These are phyloP conservation scores for Russula sp. DNA, from an alignment of 768 basidiomycete species.

Conservation along the genomic window DNA sequence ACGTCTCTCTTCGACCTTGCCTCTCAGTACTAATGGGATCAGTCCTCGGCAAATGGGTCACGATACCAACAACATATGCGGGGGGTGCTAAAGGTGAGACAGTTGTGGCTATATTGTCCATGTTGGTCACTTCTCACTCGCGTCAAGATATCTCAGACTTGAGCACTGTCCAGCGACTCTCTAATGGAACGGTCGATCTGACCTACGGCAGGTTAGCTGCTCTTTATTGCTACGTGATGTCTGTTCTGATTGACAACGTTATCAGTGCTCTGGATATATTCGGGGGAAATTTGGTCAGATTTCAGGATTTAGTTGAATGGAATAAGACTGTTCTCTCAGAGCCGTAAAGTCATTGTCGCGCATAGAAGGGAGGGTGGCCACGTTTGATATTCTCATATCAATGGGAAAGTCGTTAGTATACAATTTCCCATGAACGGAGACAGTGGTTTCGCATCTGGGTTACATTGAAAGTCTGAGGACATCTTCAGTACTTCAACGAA, in stretches of 20 bases:
- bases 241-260: neutral
- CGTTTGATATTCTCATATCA: conserved; percentile 44
- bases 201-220: conserved; percentile 68
- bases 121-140: neutral
- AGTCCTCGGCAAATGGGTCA: conserved; percentile 91
- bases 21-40: conserved; percentile 16
- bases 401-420: neutral
- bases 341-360: conserved; percentile 36
- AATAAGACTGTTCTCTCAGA: conserved; percentile 7
- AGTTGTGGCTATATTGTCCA: neutral
- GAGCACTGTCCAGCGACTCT: conserved; percentile 69
- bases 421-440: neutral
- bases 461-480: neutral
- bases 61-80: conserved; percentile 91
- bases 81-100: conserved; percentile 82
- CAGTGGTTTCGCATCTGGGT: neutral
- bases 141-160: conserved; percentile 70
- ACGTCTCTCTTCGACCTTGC: neutral
- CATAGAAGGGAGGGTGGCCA: conserved; percentile 55
- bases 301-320: conserved; percentile 42
- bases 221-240: neutral
- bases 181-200: conserved; percentile 76
- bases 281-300: conserved; percentile 55
- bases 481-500: conserved; percentile 63
- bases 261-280: conserved; percentile 61